A percentile compares a stretch with the other conserved stretches of the same genome.
phyloP scores from a whole-genome alignment of 257 asterid species.

The Solanum chmielewskii region DNA sequence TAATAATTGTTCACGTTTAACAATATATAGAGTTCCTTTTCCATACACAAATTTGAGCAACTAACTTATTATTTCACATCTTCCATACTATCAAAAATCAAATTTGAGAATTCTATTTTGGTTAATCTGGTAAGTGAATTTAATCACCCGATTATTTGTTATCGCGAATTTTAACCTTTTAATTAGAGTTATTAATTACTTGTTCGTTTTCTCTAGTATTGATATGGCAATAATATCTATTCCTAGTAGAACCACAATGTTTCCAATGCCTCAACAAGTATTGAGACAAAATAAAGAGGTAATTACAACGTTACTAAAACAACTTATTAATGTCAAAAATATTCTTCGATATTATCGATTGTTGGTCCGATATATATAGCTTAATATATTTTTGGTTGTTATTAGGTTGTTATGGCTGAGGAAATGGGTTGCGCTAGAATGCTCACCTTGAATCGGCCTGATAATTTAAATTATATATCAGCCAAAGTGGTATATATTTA shows the following conservation, averaged over 20 bases:
- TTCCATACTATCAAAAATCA: not conserved
- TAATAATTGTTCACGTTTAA: not conserved
- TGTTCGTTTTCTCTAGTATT: not conserved
- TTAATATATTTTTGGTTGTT: not conserved
- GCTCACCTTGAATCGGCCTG: conserved; percentile 71
- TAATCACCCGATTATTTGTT: not conserved
- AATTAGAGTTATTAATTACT: not conserved
- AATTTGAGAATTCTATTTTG: not conserved
- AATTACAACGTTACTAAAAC: not conserved
- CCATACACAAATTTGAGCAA: not conserved
- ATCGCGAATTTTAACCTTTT: too few relatives aligned
- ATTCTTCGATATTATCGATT: too few relatives aligned
- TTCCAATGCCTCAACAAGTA: not conserved
- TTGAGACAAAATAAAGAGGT: not conserved
- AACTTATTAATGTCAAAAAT: too few relatives aligned
- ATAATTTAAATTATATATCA: conserved; percentile 60
- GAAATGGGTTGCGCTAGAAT: conserved; percentile 54
- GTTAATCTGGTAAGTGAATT: too few relatives aligned
- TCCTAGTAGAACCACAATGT: not conserved
- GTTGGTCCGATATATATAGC: too few relatives aligned
- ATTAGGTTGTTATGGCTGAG: conserved; percentile 52
- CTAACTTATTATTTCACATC: not conserved
- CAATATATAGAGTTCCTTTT: not conserved
- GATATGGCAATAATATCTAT: not conserved
- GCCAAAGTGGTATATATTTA: conserved; percentile 29